These are phyloP conservation scores for Prunus campanulata DNA, from an alignment of 306 rosid species.

Conservation along the genomic window DNA sequence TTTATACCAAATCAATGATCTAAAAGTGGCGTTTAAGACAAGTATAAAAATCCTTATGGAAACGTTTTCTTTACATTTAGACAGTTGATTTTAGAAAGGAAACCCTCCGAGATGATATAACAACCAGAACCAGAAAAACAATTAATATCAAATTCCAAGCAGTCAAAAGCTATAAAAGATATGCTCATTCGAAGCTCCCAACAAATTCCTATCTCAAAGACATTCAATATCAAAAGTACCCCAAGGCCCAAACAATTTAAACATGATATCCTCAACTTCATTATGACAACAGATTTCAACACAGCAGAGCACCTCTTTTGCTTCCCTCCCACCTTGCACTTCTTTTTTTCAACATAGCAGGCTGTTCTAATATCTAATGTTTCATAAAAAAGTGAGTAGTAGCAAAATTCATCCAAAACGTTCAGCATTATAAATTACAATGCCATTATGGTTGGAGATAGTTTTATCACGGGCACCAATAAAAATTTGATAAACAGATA, in stretches of 20 bases:
- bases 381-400: background rate
- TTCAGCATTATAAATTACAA: background rate
- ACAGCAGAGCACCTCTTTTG: background rate
- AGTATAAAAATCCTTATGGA: background rate
- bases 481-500: background rate
- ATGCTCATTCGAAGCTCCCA: background rate
- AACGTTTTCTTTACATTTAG: background rate
- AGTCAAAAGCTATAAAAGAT: background rate
- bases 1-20: background rate
- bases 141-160: background rate
- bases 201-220: background rate
- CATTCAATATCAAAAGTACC: conserved; percentile 6
- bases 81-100: background rate
- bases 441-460: background rate
- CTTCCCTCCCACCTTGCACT: background rate
- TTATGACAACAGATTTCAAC: background rate
- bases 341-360: background rate
- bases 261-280: background rate
- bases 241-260: background rate
- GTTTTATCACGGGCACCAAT: background rate
- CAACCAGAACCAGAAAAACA: background rate
- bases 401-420: background rate
- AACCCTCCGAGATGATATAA: background rate
- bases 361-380: background rate
- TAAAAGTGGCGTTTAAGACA: background rate